Evolutionary conservation across 2,329 filamentous ascomycete species (phyloP), one percentile per base, ranked within the genome.

Genomic region (Aureobasidium musti): DNA sequence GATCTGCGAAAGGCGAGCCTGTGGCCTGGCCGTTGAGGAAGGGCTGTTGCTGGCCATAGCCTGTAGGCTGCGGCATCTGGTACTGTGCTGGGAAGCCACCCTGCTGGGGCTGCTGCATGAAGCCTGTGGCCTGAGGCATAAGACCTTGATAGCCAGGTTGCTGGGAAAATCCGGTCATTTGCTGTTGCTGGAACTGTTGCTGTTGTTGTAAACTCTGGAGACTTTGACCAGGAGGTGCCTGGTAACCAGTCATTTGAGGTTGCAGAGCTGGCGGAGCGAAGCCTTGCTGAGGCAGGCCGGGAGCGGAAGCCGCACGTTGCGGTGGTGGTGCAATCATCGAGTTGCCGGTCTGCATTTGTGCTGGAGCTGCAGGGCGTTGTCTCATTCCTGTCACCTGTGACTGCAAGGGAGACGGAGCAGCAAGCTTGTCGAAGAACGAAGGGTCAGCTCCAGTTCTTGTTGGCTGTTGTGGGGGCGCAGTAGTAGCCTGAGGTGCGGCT

Each of bases 291-390:
- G 71, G 71, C 68, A 83, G 89, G 64, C 92, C 90, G 30, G 95
- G 94, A 45, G 95, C 94, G 47, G 94, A 97, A 14, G 95, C 83
- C 8, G 95, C 90, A 68, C 95, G 86, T 63, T 88, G 86, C 13
- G 92, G 92, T 21, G 91, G 92, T 8, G 92, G 92, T 57, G 89
- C 85, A 69, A 93, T 86, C 43, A 96, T 82, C 21, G 87, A 86
- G 45, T 85, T 82, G 59, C 74, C 70, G 13, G 71, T 71, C 49
- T 73, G 71, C 67, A 71, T 69, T 19, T 69, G 68, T 43, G 70
- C 68, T 3, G 68, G 67, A 5, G 63, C 66, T 67, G 68, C 54
- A 59, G 70, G 37, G 43, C 53, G 39, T 35, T 66, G 67, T 63
- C 61, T 67, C 65, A 50, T 74, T 69, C 78, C 77, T 47, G 77